Percentiles rank a stretch among this genome's conserved stretches.
phyloP scores from a whole-genome alignment of 2,329 filamentous ascomycete species.

The Stachybotrys chlorohalonatus region DNA sequence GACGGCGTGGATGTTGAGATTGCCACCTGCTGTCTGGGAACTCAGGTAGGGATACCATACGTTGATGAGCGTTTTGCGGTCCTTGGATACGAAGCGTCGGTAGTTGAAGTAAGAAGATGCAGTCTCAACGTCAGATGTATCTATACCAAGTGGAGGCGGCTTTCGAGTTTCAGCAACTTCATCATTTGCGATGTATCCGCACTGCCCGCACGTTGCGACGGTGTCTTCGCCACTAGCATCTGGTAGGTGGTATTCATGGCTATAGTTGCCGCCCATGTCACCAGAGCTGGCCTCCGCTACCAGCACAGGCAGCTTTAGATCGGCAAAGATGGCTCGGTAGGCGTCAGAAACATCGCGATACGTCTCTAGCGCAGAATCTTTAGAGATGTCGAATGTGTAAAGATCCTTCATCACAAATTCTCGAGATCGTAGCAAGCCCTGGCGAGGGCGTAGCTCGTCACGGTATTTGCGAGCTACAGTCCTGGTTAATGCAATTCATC shows the following conservation, averaged over 20 bases:
- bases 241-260: constrained; percentile 89
- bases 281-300: constrained; percentile 87
- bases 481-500: constrained; percentile 8
- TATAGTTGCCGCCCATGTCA: constrained; percentile 88
- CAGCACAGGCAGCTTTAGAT: constrained; percentile 74
- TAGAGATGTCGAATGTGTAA: constrained; percentile 79
- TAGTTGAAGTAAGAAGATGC: constrained; percentile 20
- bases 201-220: constrained; percentile 65
- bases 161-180: constrained; percentile 56
- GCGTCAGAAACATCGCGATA: constrained; percentile 66
- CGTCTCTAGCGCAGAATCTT: constrained; percentile 63
- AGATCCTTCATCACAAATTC: constrained; percentile 99
- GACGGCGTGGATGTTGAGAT: constrained; percentile 47
- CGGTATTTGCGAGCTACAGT: constrained; percentile 75
- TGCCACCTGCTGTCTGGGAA: constrained; percentile 14
- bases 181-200: constrained; percentile 75
- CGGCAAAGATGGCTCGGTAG: constrained; percentile 71
- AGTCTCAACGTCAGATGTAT: not conserved
- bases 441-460: constrained; percentile 81
- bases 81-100: constrained; percentile 59
- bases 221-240: constrained; percentile 76
- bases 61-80: constrained; percentile 58
- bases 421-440: constrained; percentile 76
- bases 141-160: not conserved
- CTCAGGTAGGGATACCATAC: constrained; percentile 51